These are phyloP conservation scores for Candida ortonii DNA, from an alignment of 805 yeast genomes.

Conservation along the genomic window DNA sequence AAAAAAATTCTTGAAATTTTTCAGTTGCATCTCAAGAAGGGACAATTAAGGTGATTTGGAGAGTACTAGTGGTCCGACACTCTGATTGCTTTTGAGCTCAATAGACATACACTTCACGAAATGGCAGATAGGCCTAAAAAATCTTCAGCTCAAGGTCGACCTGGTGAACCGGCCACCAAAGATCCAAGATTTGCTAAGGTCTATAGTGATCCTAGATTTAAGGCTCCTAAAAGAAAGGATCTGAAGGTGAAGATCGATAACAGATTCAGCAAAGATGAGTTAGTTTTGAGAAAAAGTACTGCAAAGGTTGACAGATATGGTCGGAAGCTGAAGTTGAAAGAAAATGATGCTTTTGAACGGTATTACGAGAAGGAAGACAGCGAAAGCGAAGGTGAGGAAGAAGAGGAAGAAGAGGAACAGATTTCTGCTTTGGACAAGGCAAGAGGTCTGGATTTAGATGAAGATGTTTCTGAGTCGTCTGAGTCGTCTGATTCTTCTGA, in stretches of 20 bases:
- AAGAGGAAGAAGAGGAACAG: conserved; percentile 37
- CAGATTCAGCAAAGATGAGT: conserved; percentile 69
- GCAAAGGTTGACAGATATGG: conserved; percentile 86
- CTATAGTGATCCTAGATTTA: conserved; percentile 86
- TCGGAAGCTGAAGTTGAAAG: conserved; percentile 52
- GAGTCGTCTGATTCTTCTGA: conserved; percentile 41
- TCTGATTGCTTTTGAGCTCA: too few relatives aligned
- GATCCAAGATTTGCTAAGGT: conserved; percentile 81
- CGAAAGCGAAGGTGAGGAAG: conserved; percentile 29
- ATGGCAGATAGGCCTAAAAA: conserved; percentile 3
- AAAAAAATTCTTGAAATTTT: conserved; percentile 1
- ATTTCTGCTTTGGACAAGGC: conserved; percentile 41
- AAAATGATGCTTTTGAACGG: conserved; percentile 54
- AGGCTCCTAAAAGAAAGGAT: conserved; percentile 64
- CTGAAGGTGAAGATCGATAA: conserved; percentile 78
- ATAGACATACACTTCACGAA: too few relatives aligned
- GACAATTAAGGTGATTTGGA: too few relatives aligned
- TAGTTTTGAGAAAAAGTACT: conserved; percentile 57
- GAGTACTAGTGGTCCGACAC: too few relatives aligned
- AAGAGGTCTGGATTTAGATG: conserved; percentile 53
- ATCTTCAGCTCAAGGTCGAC: conserved; percentile 8
- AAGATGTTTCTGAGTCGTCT: conserved; percentile 44
- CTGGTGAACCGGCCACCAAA: conserved; percentile 37
- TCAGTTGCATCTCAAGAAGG: too few relatives aligned
- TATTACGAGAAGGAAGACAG: conserved; percentile 51